Percentiles rank a stretch among this genome's conserved stretches.
Conservation (phyloP, 148 eudicot genomes). For the Nepenthes mirabilis region DNA sequence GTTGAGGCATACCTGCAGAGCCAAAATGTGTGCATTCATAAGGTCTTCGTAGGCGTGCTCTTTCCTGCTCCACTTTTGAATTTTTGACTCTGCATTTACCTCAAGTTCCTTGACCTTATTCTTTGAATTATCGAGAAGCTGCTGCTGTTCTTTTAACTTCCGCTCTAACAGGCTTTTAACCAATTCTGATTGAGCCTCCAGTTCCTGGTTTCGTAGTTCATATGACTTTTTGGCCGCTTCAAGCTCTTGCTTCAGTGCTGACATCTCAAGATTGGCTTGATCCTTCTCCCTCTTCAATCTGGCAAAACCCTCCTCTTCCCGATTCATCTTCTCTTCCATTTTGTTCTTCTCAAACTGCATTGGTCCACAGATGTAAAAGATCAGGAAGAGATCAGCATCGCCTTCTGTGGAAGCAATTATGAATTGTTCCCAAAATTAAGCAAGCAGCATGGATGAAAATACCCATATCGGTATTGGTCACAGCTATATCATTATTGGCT, state of each 20-base stretch:
- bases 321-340: constrained; percentile 19
- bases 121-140: constrained; percentile 32
- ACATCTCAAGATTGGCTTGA: constrained; percentile 30
- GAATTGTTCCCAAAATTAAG: too few relatives aligned
- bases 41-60: constrained; percentile 38
- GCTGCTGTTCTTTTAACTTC: constrained; percentile 38
- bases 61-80: constrained; percentile 49
- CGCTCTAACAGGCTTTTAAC: constrained; percentile 38
- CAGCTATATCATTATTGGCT: too few relatives aligned
- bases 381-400: neutral
- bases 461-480: too few relatives aligned
- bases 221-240: constrained; percentile 37
- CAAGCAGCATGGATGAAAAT: too few relatives aligned
- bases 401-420: too few relatives aligned
- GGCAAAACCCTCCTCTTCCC: constrained; percentile 35
- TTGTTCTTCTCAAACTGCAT: neutral
- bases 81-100: constrained; percentile 30
- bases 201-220: constrained; percentile 28
- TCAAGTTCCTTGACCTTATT: constrained; percentile 48
- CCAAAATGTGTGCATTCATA: constrained; percentile 52
- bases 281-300: constrained; percentile 34
- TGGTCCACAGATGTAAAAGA: neutral
- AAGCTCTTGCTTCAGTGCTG: constrained; percentile 35
- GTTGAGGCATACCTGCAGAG: constrained; percentile 39
- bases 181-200: constrained; percentile 29